Conservation (phyloP, 2,329 filamentous ascomycete species). For the Alternaria dauci region DNA sequence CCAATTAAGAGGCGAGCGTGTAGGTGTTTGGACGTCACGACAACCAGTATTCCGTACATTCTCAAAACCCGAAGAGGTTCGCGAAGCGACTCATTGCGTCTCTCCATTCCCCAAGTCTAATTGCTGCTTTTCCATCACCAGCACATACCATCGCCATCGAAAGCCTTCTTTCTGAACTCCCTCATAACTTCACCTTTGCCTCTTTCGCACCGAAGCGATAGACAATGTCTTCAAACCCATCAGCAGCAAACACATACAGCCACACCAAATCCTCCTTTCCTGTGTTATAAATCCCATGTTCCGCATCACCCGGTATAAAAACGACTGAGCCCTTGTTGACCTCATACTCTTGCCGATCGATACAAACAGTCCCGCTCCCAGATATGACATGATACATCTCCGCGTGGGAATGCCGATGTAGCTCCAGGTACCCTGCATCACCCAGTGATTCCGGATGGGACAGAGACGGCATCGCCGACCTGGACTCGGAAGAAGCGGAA, state of each 20-base stretch:
- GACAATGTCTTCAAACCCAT: slow-evolving; percentile 50
- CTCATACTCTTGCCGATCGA: slow-evolving; percentile 48
- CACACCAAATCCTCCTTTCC: slow-evolving; percentile 45
- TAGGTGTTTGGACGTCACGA: background rate
- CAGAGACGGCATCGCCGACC: background rate
- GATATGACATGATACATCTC: slow-evolving; percentile 56
- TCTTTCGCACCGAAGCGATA: slow-evolving; percentile 46
- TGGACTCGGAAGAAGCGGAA: background rate
- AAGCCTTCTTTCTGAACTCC: background rate
- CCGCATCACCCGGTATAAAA: slow-evolving; percentile 55
- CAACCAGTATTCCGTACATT: background rate
- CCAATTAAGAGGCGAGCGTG: background rate
- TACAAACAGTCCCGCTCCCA: slow-evolving; percentile 49
- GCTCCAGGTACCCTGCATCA: slow-evolving; percentile 37
- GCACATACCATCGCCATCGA: background rate
- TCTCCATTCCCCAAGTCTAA: background rate
- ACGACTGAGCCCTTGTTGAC: slow-evolving; percentile 50
- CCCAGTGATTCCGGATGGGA: slow-evolving; percentile 33
- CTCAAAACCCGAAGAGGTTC: background rate
- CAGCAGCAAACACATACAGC: slow-evolving; percentile 55
- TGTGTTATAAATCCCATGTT: slow-evolving; percentile 50
- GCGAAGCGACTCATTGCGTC: background rate
- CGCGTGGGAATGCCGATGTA: slow-evolving; percentile 53
- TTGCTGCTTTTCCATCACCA: background rate
- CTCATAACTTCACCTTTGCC: background rate